Percentiles rank a stretch among this genome's conserved stretches.
phyloP scores from a whole-genome alignment of 768 basidiomycete species.

The Epithele typhae region DNA sequence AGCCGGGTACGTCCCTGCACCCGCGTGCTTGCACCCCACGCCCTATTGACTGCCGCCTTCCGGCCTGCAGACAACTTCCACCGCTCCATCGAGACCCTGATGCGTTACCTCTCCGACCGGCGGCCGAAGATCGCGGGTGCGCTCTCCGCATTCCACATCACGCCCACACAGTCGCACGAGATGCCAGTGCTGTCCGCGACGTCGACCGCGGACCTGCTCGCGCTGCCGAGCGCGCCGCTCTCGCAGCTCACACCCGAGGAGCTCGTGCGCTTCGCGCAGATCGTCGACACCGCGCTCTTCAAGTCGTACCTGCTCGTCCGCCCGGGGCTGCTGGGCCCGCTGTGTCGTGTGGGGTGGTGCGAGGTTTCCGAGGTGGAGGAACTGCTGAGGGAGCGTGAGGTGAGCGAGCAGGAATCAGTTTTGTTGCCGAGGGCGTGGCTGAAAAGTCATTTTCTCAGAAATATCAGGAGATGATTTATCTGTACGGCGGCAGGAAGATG shows the following conservation, averaged over 20 bases:
- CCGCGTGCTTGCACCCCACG: background rate
- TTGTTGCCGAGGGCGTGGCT: background rate
- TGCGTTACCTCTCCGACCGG: slow-evolving; percentile 85
- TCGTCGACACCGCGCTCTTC: slow-evolving; percentile 93
- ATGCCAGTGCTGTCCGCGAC: slow-evolving; percentile 68
- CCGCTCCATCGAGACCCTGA: slow-evolving; percentile 81
- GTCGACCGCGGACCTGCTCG: slow-evolving; percentile 70
- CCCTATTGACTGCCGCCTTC: background rate
- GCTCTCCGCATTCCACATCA: slow-evolving; percentile 64
- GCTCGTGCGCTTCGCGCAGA: slow-evolving; percentile 83
- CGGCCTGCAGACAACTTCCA: slow-evolving; percentile 56
- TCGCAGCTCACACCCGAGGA: slow-evolving; percentile 75
- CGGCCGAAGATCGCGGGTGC: slow-evolving; percentile 83
- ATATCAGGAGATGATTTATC: slow-evolving; percentile 83
- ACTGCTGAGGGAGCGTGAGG: slow-evolving; percentile 74
- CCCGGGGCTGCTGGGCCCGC: slow-evolving; percentile 75
- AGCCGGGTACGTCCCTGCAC: slow-evolving; percentile 23
- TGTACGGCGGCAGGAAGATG: slow-evolving; percentile 96
- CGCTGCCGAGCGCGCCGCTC: slow-evolving; percentile 72
- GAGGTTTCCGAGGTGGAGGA: slow-evolving; percentile 94
- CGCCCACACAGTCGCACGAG: slow-evolving; percentile 63
- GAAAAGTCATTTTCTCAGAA: too few species aligned
- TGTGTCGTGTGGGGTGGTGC: slow-evolving; percentile 93
- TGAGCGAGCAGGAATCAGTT: too few species aligned
- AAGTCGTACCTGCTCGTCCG: slow-evolving; percentile 84